A percentile compares a stretch with the other conserved stretches of the same genome.
Evolutionary conservation across 176 grass and related monocot species (phyloP).

Genomic region (Aechmea fasciata): DNA sequence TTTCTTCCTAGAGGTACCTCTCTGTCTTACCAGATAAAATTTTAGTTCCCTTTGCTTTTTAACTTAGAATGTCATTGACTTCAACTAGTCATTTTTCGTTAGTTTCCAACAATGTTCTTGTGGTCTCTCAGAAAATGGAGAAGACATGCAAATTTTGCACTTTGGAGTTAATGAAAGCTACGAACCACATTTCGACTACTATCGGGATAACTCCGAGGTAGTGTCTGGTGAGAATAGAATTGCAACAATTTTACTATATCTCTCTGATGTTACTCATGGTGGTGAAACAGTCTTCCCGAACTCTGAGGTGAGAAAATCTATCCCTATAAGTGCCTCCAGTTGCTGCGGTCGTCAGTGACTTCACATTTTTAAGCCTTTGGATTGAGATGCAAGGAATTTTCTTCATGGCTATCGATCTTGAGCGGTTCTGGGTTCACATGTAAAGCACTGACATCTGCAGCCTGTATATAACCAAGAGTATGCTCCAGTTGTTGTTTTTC

Average conservation of each 20-base stretch:
- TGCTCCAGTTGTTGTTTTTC: background rate
- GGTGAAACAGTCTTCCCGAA: constrained; percentile 69
- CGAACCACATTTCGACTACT: constrained; percentile 30
- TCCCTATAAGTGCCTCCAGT: background rate
- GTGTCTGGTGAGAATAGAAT: constrained; percentile 20
- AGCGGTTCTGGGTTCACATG: background rate
- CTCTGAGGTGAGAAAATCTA: constrained; percentile 42
- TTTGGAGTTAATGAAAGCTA: constrained; percentile 37
- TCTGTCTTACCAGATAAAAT: background rate
- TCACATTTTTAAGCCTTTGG: too few relatives aligned
- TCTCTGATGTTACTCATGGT: constrained; percentile 60
- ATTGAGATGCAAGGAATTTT: too few relatives aligned
- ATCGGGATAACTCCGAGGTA: constrained; percentile 29
- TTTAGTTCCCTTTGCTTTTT: background rate
- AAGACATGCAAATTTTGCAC: constrained; percentile 39
- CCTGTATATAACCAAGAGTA: too few relatives aligned
- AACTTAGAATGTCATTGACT: background rate
- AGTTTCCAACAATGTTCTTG: background rate
- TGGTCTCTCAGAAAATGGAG: constrained; percentile 53
- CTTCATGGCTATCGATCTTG: too few relatives aligned
- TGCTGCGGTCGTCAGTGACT: too few relatives aligned
- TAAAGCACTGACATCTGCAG: background rate
- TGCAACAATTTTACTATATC: constrained; percentile 57
- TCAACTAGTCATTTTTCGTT: background rate
- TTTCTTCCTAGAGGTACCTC: constrained; percentile 82